Evolutionary conservation across 2,329 filamentous ascomycete species (phyloP).

Genomic region (Chaetomium sp.): DNA sequence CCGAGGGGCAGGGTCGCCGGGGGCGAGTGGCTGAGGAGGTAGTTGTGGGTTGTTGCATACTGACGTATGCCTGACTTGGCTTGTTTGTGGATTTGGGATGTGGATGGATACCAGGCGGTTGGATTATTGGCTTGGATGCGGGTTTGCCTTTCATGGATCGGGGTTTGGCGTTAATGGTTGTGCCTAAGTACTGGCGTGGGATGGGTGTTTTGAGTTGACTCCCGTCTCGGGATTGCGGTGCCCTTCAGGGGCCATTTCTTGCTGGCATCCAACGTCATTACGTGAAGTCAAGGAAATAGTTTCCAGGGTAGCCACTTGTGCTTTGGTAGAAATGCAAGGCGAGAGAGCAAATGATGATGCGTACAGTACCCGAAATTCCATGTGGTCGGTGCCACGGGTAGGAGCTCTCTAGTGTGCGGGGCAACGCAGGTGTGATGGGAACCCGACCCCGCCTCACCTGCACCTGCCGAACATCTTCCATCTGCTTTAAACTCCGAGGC

Average conservation of each 20-base stretch:
- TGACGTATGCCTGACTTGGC: background rate
- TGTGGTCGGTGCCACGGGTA: background rate
- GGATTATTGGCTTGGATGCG: conserved; percentile 9
- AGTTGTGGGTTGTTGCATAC: background rate
- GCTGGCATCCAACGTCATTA: background rate
- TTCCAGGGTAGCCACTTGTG: background rate
- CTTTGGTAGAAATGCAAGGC: background rate
- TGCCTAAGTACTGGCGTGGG: background rate
- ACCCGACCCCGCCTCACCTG: conserved; percentile 8
- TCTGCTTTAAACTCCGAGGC: background rate
- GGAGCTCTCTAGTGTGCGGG: background rate
- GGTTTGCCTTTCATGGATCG: background rate
- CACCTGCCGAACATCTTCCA: background rate
- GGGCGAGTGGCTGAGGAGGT: conserved; percentile 7
- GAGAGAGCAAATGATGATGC: background rate
- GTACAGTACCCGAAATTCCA: no score
- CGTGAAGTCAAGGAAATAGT: background rate
- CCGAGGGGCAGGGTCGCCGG: conserved; percentile 35
- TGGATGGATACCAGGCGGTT: background rate
- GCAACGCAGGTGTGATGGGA: background rate
- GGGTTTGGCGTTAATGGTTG: conserved; percentile 5
- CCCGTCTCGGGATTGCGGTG: background rate
- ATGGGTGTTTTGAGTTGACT: background rate
- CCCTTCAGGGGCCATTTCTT: background rate
- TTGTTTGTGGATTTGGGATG: background rate